A percentile compares a stretch with the other conserved stretches of the same genome.
phyloP scores from a whole-genome alignment of 202 grass and related monocot genomes.

The Cymbopogon flexuosus region DNA sequence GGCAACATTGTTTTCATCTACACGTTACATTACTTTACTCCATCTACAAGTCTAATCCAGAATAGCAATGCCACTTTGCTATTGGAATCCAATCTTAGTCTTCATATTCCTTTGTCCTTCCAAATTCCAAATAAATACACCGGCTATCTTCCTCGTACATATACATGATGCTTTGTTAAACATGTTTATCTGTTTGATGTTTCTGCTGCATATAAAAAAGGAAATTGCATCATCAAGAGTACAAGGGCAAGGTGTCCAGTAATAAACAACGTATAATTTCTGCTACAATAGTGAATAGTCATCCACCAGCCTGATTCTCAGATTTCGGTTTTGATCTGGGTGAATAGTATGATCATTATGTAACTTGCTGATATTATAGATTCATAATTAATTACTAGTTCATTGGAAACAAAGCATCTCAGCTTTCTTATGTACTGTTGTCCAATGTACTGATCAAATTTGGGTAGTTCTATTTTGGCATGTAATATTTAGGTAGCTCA shows the following conservation, averaged over 20 bases:
- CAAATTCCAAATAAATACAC: conserved; percentile 8
- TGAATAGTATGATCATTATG: neutral
- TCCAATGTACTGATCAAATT: neutral
- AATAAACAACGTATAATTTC: conserved; percentile 15
- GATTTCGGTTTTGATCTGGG: neutral
- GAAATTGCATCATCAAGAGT: neutral
- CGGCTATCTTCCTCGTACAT: neutral
- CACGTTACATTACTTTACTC: neutral
- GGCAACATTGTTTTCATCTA: conserved; percentile 36
- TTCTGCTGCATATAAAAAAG: conserved; percentile 9
- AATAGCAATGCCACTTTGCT: neutral
- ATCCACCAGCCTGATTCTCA: neutral
- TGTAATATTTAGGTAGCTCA: neutral
- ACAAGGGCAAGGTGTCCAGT: conserved; percentile 1
- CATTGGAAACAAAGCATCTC: neutral
- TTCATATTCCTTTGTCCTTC: conserved; percentile 2
- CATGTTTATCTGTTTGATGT: neutral
- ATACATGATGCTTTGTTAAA: neutral
- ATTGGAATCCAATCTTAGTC: neutral
- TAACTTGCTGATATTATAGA: neutral
- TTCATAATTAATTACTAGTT: neutral
- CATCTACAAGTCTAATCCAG: conserved; percentile 28
- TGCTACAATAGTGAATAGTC: neutral
- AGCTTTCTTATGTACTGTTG: neutral
- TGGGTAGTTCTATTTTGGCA: neutral